phyloP scores from a whole-genome alignment of 73 alveolate genomes.

The Paramecium sexaurelia region DNA sequence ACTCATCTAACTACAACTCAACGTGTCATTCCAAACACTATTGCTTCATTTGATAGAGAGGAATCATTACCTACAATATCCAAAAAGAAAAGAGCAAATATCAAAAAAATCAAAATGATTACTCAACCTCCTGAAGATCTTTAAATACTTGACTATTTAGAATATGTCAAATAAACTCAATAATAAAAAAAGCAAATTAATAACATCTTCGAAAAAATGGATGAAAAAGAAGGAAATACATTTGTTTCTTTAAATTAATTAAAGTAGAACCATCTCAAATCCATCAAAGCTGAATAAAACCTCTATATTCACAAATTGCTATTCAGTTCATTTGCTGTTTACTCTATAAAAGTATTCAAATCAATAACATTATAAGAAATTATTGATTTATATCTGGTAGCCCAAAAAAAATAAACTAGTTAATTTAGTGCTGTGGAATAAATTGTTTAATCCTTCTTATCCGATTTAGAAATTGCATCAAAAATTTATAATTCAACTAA shows the following conservation, averaged over 20 bases:
- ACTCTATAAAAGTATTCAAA: background rate
- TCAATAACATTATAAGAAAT: background rate
- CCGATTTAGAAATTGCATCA: slow-evolving; percentile 22
- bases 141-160: background rate
- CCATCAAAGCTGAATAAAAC: background rate
- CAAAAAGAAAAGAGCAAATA: background rate
- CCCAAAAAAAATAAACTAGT: slow-evolving; percentile 7
- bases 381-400: background rate
- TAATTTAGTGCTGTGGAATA: background rate
- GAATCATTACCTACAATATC: background rate
- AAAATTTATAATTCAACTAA: slow-evolving; percentile 10
- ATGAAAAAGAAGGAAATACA: background rate
- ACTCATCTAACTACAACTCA: background rate
- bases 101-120: background rate
- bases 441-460: background rate
- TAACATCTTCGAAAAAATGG: background rate
- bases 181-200: background rate
- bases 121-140: background rate
- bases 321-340: background rate
- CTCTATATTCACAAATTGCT: background rate
- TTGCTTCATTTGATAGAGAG: background rate
- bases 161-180: background rate
- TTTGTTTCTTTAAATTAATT: slow-evolving; percentile 20
- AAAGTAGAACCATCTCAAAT: slow-evolving; percentile 19
- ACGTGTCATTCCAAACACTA: background rate